Evolutionary conservation across 2,329 filamentous ascomycete species (phyloP).

Genomic region (Chaetomiaceae sp.): DNA sequence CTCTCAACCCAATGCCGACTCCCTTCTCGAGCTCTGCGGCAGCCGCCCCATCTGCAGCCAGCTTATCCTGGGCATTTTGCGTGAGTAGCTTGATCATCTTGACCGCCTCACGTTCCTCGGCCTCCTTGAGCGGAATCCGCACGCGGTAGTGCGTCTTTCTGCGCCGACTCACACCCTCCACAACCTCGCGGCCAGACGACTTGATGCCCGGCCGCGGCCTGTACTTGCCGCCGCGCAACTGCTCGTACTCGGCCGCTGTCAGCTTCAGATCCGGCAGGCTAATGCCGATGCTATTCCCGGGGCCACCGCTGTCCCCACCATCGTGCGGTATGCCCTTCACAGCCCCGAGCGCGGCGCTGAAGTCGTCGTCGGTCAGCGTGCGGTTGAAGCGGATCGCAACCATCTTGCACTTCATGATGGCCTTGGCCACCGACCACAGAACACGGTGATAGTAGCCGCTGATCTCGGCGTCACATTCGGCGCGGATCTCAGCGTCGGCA

Average conservation of each 20-base stretch:
- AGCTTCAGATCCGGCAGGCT: slow-evolving; percentile 37
- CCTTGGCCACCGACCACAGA: slow-evolving; percentile 75
- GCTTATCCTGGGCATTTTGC: slow-evolving; percentile 3
- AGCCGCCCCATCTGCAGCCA: background rate
- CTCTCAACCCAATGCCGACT: too few relatives aligned
- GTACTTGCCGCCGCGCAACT: slow-evolving; percentile 32
- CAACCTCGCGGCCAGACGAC: slow-evolving; percentile 18
- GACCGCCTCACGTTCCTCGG: slow-evolving; percentile 24
- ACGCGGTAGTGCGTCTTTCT: slow-evolving; percentile 27
- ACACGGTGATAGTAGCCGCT: slow-evolving; percentile 86
- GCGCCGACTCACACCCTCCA: slow-evolving; percentile 15
- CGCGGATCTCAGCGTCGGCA: slow-evolving; percentile 54
- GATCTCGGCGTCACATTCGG: slow-evolving; percentile 52
- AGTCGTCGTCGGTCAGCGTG: slow-evolving; percentile 44
- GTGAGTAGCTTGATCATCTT: slow-evolving; percentile 26
- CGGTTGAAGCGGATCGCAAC: slow-evolving; percentile 57
- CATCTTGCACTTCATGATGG: slow-evolving; percentile 85
- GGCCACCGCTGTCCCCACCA: slow-evolving; percentile 22
- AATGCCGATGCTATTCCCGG: slow-evolving; percentile 32
- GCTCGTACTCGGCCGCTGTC: slow-evolving; percentile 34
- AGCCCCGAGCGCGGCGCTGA: slow-evolving; percentile 38
- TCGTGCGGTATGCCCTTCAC: slow-evolving; percentile 20
- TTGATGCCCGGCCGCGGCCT: slow-evolving; percentile 24
- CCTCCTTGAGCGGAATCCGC: slow-evolving; percentile 26
- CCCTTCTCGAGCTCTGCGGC: background rate